Percentiles rank a stretch among this genome's conserved stretches.
Evolutionary conservation across 148 eudicot genomes (phyloP).

Genomic region (Amaranthus cruentus): DNA sequence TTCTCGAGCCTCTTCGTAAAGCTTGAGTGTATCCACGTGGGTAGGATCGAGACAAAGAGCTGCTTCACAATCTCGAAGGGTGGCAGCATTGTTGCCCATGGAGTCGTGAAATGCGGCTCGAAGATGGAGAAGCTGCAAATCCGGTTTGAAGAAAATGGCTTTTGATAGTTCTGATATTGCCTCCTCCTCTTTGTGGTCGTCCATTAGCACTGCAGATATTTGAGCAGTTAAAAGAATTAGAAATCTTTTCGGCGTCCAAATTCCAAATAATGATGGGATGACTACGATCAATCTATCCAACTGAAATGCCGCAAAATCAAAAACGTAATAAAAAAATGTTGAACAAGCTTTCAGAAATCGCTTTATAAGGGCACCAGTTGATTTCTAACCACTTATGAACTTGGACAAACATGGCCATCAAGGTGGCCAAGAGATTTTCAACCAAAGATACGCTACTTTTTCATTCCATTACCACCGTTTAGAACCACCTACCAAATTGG

Average conservation of each 20-base stretch:
- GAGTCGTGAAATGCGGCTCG: slow-evolving; percentile 71
- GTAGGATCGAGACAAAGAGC: slow-evolving; percentile 60
- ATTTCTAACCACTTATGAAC: no score
- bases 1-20: slow-evolving; percentile 42
- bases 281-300: not conserved
- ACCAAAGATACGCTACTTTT: no score
- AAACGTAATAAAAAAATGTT: not conserved
- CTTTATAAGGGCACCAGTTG: no score
- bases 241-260: not conserved
- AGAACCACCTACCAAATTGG: not conserved
- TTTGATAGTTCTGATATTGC: slow-evolving; percentile 57
- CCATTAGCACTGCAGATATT: slow-evolving; percentile 53
- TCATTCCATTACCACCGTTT: no score
- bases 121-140: slow-evolving; percentile 64
- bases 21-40: slow-evolving; percentile 54
- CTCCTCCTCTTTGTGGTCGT: slow-evolving; percentile 67
- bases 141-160: slow-evolving; percentile 64
- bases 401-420: no score
- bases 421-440: not conserved
- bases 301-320: not conserved
- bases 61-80: slow-evolving; percentile 60
- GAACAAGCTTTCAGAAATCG: not conserved
- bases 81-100: slow-evolving; percentile 41
- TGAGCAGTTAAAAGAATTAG: slow-evolving; percentile 8
- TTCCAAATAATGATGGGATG: not conserved